These are phyloP conservation scores for Tranzscheliella williamsii DNA, from an alignment of 1,284 basidiomycete genomes.

Conservation along the genomic window DNA sequence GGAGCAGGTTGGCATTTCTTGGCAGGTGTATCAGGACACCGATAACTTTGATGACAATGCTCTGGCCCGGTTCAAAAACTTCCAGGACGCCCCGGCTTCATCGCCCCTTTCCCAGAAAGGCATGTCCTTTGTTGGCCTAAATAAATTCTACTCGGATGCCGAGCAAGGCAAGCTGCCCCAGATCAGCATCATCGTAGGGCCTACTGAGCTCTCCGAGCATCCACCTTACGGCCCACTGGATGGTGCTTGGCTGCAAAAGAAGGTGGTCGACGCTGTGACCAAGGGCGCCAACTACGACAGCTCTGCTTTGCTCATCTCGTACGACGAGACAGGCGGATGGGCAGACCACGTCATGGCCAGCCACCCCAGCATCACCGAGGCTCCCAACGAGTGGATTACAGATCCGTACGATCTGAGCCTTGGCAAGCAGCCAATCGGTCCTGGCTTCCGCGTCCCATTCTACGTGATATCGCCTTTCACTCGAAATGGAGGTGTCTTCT, in stretches of 20 bases:
- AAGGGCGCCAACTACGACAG: slow-evolving; percentile 35
- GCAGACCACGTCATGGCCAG: slow-evolving; percentile 43
- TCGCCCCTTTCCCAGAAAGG: slow-evolving; percentile 27
- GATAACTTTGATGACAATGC: too few relatives aligned
- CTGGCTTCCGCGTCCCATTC: slow-evolving; percentile 55
- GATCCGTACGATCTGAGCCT: slow-evolving; percentile 40
- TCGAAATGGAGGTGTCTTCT: slow-evolving; percentile 48
- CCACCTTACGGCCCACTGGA: slow-evolving; percentile 45
- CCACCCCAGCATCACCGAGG: slow-evolving; percentile 12
- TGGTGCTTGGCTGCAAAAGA: slow-evolving; percentile 49
- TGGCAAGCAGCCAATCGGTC: slow-evolving; percentile 37
- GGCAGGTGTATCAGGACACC: too few relatives aligned
- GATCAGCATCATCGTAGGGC: slow-evolving; percentile 51
- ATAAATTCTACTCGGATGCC: slow-evolving; percentile 46
- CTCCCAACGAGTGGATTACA: slow-evolving; percentile 41
- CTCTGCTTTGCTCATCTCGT: slow-evolving; percentile 47
- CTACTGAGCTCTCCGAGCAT: slow-evolving; percentile 49
- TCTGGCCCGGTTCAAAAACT: too few relatives aligned
- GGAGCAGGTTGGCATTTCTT: too few relatives aligned
- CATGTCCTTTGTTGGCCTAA: slow-evolving; percentile 26
- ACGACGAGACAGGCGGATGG: slow-evolving; percentile 55
- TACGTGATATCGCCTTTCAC: slow-evolving; percentile 49
- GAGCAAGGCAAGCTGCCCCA: slow-evolving; percentile 40
- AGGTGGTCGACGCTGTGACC: slow-evolving; percentile 46
- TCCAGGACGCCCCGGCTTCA: slow-evolving; percentile 16